Evolutionary conservation across 345 rosid genomes (phyloP).

Genomic region (Geranium brycei): DNA sequence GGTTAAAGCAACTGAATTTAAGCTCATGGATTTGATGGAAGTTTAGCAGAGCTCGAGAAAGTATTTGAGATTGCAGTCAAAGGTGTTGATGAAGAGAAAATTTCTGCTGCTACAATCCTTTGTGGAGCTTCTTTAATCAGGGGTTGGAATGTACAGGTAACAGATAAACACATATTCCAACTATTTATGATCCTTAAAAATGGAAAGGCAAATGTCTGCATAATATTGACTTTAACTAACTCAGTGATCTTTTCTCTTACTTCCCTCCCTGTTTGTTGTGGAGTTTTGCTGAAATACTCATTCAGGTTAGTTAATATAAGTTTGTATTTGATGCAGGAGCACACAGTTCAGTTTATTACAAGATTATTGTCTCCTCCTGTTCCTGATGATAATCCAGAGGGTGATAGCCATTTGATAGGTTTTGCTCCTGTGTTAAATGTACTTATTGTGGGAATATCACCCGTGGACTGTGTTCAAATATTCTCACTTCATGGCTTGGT

Average conservation of each 20-base stretch:
- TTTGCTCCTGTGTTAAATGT: conserved; percentile 78
- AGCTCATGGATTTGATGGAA: conserved; percentile 93
- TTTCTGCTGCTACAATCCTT: conserved; percentile 79
- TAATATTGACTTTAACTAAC: not conserved
- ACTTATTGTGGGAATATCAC: conserved; percentile 71
- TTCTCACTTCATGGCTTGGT: conserved; percentile 92
- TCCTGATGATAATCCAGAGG: conserved; percentile 43
- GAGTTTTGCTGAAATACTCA: not conserved
- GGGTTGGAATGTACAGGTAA: conserved; percentile 97
- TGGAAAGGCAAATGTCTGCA: not conserved
- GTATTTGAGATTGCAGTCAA: conserved; percentile 70
- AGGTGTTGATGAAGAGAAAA: conserved; percentile 81
- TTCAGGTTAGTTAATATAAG: not conserved
- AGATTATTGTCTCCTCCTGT: conserved; percentile 67
- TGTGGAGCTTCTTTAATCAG: conserved; percentile 90
- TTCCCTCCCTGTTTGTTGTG: conserved; percentile 3
- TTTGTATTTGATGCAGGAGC: conserved; percentile 46
- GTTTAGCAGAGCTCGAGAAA: conserved; percentile 94
- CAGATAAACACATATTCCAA: not conserved
- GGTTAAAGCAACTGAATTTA: conserved; percentile 77
- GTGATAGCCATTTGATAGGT: conserved; percentile 58
- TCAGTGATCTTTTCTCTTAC: not conserved
- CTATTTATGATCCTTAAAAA: not conserved
- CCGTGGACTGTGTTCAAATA: conserved; percentile 84
- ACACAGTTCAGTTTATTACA: conserved; percentile 66